Percentiles rank a stretch among this genome's conserved stretches.
These are phyloP conservation scores for Setaria viridis DNA, from an alignment of 202 grass and related monocot species.

Conservation along the genomic window DNA sequence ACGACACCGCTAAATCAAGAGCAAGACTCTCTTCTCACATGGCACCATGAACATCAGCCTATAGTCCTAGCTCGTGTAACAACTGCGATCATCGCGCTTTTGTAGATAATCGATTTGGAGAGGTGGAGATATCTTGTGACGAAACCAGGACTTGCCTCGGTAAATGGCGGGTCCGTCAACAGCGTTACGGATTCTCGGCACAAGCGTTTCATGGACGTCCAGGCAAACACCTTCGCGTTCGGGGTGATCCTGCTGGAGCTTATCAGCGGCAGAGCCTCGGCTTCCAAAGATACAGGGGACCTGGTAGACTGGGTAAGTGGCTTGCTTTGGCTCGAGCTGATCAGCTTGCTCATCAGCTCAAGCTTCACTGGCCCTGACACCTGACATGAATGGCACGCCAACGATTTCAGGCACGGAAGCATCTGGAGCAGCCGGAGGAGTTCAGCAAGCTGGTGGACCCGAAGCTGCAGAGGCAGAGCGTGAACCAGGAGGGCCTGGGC, in stretches of 20 bases:
- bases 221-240: conserved; percentile 83
- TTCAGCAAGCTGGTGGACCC: conserved; percentile 66
- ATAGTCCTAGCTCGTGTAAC: background rate
- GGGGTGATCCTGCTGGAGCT: conserved; percentile 87
- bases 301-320: conserved; percentile 77
- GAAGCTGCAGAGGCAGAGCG: conserved; percentile 59
- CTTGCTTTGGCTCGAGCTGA: background rate
- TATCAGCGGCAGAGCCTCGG: conserved; percentile 72
- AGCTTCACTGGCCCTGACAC: background rate
- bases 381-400: background rate
- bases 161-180: conserved; percentile 55
- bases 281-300: conserved; percentile 63
- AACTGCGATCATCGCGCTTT: background rate
- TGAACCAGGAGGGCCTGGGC: conserved; percentile 70
- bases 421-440: conserved; percentile 73
- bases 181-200: conserved; percentile 54
- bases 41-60: background rate
- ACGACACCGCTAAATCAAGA: conserved; percentile 4
- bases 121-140: conserved; percentile 75
- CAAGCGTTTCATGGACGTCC: conserved; percentile 74
- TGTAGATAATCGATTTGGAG: conserved; percentile 92
- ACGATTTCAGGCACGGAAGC: conserved; percentile 66
- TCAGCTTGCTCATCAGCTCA: background rate
- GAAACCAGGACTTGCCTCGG: conserved; percentile 57
- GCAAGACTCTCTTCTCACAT: background rate